Evolutionary conservation across 306 rosid species (phyloP), one percentile per base, ranked within the genome.

Genomic region (Styphnolobium japonicum): DNA sequence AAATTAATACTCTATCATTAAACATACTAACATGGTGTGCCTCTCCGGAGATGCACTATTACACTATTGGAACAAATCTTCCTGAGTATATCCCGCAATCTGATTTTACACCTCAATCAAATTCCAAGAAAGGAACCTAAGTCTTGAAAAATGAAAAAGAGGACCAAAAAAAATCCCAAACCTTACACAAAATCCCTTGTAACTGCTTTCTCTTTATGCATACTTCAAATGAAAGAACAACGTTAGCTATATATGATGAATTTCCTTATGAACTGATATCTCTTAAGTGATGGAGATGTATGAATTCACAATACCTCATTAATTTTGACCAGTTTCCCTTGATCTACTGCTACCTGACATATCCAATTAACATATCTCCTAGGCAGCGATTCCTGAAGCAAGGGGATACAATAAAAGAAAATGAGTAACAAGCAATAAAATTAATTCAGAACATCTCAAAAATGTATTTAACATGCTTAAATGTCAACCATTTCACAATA

Each of bases 81-180:
- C 89, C 85, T 77, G 85, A 86, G 92, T 88, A 83, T 85, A 85
- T 86, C 92, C 92, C 90, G 94, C 92, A 87, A 90, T 85, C 88
- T 90, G 89, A 81, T 86, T 90, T 86, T 90, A 90, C 95, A 86
- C 89, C 97, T 96, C 98, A 89, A 91, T 82, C 92, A 82, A 91
- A 89, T 81, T 88, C 92, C 87, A 86, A 84, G 80, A 85, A 89
- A 76, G 84, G 83, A 90, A 76, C 85, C 93, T 91, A 93, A 81
- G 51, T 73, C 81, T 84, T 80, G 82, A 83, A 81, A 60, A 79
- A 71, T 49, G 40, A 83, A 69, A 45, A 61, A 46, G 43, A 82
- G 49, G 73, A 71, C 73, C 60, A 76, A 45, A 79, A 75, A 77
- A 84, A 85, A 85, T 71, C 75, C 81, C 90, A 89, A 88, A 84